Base-by-base conservation (phyloP, 805 yeast species). In the Candida berthetii region DNA sequence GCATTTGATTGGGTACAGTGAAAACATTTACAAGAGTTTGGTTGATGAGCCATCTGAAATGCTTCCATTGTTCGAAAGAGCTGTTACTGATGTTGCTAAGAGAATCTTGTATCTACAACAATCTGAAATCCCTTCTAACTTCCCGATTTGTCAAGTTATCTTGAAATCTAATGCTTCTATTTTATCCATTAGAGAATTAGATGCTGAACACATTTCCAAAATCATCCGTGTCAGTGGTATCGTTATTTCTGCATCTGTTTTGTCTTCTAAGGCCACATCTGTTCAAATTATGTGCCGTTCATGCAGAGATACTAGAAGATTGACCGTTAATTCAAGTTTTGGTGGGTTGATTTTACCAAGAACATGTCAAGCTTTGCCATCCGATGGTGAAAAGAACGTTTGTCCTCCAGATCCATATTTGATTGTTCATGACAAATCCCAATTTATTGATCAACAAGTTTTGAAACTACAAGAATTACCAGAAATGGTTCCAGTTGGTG, bases 401-500 rank as follows among this genome's bases (percentile, higher is more conserved):
- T 93, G 99, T 67, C 96, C 96, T 1, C 78, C 82, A 13, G 96
- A 91, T 53, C 99, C 99, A 3, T 93, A 89, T 55, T 76, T 86
- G 31, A 85, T 93, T 45, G 89, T 87, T 25, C 99, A 93, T 64
- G 98, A 93, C 60, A 85, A 87, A 57, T 88, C 96, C 2, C 69
- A 77, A n/a, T 93, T 90, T 61, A 82, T 93, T 41, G 98, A 93
- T 64, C 98, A 95, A 60, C 99, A 93, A 64, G 80, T 84, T 25
- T 72, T 93, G 55, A 93, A 93, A 61, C 71, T 93, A 42, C 99
- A 93, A 62, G 99, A 93, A 61, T 74, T 93, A n/a, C 97, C 98
- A 11, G 99, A 93, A 61, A 86, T 86, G 82, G 97, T 93, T 2
- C 99, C 99, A 1, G 96, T 93, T 24, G 99, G 99, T 50, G 99